Conservation (phyloP, 1,139 yeast genomes). For the Lizanozyma gosingica region DNA sequence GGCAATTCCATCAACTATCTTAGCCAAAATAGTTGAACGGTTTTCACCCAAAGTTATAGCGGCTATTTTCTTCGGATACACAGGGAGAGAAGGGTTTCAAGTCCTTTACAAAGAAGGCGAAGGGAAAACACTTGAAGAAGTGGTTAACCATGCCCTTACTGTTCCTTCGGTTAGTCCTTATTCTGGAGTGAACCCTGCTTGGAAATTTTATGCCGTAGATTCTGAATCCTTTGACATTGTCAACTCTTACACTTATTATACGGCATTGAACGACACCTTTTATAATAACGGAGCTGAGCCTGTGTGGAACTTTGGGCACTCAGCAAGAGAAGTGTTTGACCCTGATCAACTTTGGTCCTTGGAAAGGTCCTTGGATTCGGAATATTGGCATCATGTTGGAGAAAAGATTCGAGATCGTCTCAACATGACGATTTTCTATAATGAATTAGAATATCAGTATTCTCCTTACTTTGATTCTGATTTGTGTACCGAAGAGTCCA, state of each 20-base stretch:
- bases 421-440: slow-evolving; percentile 10
- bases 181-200: slow-evolving; percentile 21
- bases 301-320: slow-evolving; percentile 20
- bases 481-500: slow-evolving; percentile 6
- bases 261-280: slow-evolving; percentile 20
- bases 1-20: slow-evolving; percentile 19
- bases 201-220: slow-evolving; percentile 26
- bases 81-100: slow-evolving; percentile 18
- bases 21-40: slow-evolving; percentile 18
- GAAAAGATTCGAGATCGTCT: slow-evolving; percentile 6
- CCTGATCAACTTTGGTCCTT: slow-evolving; percentile 19
- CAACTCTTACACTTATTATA: slow-evolving; percentile 22
- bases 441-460: slow-evolving; percentile 8
- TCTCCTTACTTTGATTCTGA: slow-evolving; percentile 6
- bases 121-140: slow-evolving; percentile 5
- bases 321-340: slow-evolving; percentile 21
- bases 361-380: slow-evolving; percentile 16
- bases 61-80: slow-evolving; percentile 22
- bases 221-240: slow-evolving; percentile 19
- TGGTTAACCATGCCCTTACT: slow-evolving; percentile 20
- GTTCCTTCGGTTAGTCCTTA: slow-evolving; percentile 24
- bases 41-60: slow-evolving; percentile 27
- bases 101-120: slow-evolving; percentile 12
- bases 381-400: slow-evolving; percentile 19
- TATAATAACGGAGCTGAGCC: slow-evolving; percentile 23